Base-by-base conservation (phyloP, 2,329 filamentous ascomycete species). In the Sarocladium kiliense region DNA sequence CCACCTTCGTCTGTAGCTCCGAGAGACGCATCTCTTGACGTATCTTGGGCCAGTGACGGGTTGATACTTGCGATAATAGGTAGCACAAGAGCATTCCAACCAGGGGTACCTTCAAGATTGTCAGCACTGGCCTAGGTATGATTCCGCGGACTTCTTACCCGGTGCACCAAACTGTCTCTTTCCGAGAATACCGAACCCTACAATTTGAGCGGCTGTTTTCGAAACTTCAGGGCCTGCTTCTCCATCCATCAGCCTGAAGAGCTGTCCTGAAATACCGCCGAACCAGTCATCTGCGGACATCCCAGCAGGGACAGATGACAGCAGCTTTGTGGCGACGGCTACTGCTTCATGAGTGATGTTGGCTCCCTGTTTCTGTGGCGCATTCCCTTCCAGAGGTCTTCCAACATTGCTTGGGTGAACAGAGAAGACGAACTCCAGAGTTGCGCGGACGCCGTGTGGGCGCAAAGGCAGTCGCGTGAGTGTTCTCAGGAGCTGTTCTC, bases 351-450 rank as follows among this genome's bases (percentile, higher is more conserved):
- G 79, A 0, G 87, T 86, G 55, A 90, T 86, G 41, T 79, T 80
- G 3, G 84, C 79, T 1, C 84, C 82, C 64, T 77, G 72, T 54
- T 80, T 83, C 60, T 81, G 79, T 1, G 77, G 73, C 3, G 64
- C 63, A 2, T 71, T 67, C 1, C 71, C 70, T 55, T 77, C 74
- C 6, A 72, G 68, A 0, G 65, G 54, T 60, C 69, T 67, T 56
- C 72, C 66, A 6, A 71, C 69, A 59, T 72, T 75, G 58, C 79
- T 77, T 0, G 86, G 81, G 58, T 88, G 86, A 6, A 88, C 82
- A 1, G 85, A 79, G 56, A 88, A 86, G 34, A 90, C 76, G 63
- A 89, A 89, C 63, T 89, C 86, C 58, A 89, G 74, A 0, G 84
- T 86, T 25, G 82, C 79, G 32, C 86, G 78, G 14, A 90, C 84